These are phyloP conservation scores for Geosiphon pyriformis DNA, from an alignment of 192 early-diverging fungal species.

Conservation along the genomic window DNA sequence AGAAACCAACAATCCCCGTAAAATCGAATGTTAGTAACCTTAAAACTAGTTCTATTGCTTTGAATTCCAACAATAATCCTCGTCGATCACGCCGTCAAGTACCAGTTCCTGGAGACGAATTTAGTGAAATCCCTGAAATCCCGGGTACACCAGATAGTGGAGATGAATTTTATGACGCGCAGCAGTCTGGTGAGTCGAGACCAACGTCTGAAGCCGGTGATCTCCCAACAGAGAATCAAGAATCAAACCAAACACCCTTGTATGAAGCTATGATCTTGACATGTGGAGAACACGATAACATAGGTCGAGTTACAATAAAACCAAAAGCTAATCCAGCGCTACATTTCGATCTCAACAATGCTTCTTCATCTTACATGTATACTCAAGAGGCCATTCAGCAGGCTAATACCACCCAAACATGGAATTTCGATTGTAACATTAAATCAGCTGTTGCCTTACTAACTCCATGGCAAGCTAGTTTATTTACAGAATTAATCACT, in stretches of 20 bases:
- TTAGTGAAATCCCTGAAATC: slow-evolving; percentile 7
- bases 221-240: slow-evolving; percentile 3
- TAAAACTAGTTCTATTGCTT: not conserved
- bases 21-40: not conserved
- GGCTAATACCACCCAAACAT: slow-evolving; percentile 20
- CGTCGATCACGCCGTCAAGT: not conserved
- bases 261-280: slow-evolving; percentile 45
- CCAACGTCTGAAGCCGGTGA: slow-evolving; percentile 25
- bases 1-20: not conserved
- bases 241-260: not conserved
- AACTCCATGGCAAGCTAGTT: slow-evolving; percentile 41
- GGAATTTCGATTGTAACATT: slow-evolving; percentile 11
- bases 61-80: not conserved
- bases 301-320: slow-evolving; percentile 40
- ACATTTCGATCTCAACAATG: slow-evolving; percentile 16
- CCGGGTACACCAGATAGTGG: slow-evolving; percentile 7
- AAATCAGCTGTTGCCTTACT: slow-evolving; percentile 3
- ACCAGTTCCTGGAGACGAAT: not conserved
- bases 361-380: slow-evolving; percentile 7
- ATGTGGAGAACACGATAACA: slow-evolving; percentile 41
- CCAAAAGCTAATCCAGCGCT: slow-evolving; percentile 25
- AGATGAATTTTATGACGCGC: slow-evolving; percentile 38
- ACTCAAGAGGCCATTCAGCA: slow-evolving; percentile 25
- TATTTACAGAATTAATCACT: slow-evolving; percentile 35
- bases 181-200: not conserved